A percentile compares a stretch with the other conserved stretches of the same genome.
Conservation (phyloP, 495 filamentous ascomycete species). For the Lichina pygmaea region DNA sequence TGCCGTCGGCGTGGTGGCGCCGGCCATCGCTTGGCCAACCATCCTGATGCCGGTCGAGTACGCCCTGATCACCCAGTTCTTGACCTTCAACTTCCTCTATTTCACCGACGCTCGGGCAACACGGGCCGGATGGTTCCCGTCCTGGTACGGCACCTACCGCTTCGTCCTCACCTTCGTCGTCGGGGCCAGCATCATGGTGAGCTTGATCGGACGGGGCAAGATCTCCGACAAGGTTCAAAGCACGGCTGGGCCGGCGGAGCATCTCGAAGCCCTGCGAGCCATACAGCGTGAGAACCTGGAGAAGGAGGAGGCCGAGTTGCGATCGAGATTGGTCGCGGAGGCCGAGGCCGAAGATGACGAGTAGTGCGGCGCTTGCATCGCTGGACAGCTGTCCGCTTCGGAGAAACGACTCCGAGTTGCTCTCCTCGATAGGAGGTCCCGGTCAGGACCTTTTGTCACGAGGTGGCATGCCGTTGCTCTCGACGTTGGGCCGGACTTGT, state of each 20-base stretch:
- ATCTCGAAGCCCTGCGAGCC: constrained; percentile 34
- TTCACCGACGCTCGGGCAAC: constrained; percentile 61
- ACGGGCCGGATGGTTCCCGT: constrained; percentile 53
- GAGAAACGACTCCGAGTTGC: too few relatives aligned
- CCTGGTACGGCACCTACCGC: constrained; percentile 82
- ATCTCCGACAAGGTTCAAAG: constrained; percentile 31
- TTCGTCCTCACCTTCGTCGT: constrained; percentile 91
- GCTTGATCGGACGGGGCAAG: constrained; percentile 63
- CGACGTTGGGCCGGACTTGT: too few relatives aligned
- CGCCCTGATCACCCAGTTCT: constrained; percentile 74
- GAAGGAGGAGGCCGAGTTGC: constrained; percentile 29
- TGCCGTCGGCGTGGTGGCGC: constrained; percentile 53
- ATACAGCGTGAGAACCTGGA: constrained; percentile 26
- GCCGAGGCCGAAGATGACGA: constrained; percentile 13
- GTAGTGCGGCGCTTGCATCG: constrained; percentile 4
- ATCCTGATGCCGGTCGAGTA: constrained; percentile 65
- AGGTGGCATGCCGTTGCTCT: too few relatives aligned
- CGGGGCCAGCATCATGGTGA: constrained; percentile 63
- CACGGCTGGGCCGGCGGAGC: constrained; percentile 23
- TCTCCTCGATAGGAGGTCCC: too few relatives aligned
- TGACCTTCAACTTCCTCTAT: constrained; percentile 71
- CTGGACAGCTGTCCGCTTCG: constrained; percentile 3
- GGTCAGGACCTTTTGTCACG: too few relatives aligned
- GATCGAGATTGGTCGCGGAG: constrained; percentile 16
- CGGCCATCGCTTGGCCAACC: constrained; percentile 82